Conservation (phyloP, 1,284 basidiomycete species). For the Irpex sp. region DNA sequence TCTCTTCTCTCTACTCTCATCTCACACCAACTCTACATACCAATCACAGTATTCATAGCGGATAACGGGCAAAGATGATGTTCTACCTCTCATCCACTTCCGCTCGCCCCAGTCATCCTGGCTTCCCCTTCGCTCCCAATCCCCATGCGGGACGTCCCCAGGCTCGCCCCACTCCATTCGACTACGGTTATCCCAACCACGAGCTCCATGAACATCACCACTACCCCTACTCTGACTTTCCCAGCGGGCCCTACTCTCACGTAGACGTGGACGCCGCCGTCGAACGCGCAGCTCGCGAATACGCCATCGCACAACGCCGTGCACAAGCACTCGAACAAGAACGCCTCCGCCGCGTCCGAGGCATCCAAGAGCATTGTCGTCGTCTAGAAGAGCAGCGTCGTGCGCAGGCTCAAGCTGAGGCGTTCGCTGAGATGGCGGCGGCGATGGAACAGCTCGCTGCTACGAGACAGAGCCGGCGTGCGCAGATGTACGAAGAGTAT, state of each 20-base stretch:
- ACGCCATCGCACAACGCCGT: constrained; percentile 17
- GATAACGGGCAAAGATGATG: constrained; percentile 11
- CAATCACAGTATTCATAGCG: neutral
- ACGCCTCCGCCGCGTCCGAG: constrained; percentile 4
- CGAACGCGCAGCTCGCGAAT: constrained; percentile 16
- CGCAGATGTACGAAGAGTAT: neutral
- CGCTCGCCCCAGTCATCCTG: constrained; percentile 7
- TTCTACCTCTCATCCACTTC: constrained; percentile 18
- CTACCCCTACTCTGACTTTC: neutral
- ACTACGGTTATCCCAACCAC: constrained; percentile 2
- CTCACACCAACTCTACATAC: neutral
- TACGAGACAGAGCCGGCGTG: neutral
- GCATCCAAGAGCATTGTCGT: constrained; percentile 5
- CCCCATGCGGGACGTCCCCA: neutral
- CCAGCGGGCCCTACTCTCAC: neutral
- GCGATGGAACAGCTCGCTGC: neutral
- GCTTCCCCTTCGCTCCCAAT: constrained; percentile 2
- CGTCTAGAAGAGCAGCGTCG: constrained; percentile 16
- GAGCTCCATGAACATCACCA: neutral
- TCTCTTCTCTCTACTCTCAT: neutral
- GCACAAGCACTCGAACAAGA: constrained; percentile 14
- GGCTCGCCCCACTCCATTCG: constrained; percentile 2
- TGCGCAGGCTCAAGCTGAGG: constrained; percentile 4
- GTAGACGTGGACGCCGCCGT: constrained; percentile 12
- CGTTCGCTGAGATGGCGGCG: neutral